Conservation (phyloP, 441 rosid species). For the Pelargonium exstipulatum region DNA sequence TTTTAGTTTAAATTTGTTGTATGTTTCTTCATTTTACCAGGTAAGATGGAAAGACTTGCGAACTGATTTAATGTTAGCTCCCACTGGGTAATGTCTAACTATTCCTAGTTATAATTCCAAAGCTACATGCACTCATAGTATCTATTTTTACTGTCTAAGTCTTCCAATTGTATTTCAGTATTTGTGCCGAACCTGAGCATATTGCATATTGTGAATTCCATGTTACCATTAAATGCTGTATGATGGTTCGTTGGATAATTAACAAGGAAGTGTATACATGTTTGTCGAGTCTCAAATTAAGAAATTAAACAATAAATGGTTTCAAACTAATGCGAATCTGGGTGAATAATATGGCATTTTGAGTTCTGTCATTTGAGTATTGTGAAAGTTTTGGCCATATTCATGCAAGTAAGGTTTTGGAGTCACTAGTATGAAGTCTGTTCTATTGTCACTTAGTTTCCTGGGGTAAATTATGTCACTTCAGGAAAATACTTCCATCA, state of each 20-base stretch:
- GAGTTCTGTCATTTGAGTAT: background rate
- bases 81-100: conserved; percentile 60
- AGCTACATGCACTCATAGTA: background rate
- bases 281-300: background rate
- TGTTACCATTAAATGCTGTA: background rate
- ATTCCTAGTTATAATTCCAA: background rate
- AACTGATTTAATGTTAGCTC: conserved; percentile 86
- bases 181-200: conserved; percentile 2
- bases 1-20: conserved; percentile 19
- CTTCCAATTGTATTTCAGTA: conserved; percentile 3
- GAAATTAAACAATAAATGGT: background rate
- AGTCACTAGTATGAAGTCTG: background rate
- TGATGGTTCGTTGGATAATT: background rate
- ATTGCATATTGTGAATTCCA: background rate
- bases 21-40: conserved; percentile 36
- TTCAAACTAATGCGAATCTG: background rate
- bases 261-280: background rate
- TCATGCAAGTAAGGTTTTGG: background rate
- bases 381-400: background rate
- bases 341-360: background rate
- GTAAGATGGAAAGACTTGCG: conserved; percentile 84
- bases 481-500: background rate
- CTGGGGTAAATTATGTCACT: background rate
- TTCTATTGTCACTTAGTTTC: background rate
- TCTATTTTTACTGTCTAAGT: conserved; percentile 1